A percentile compares a stretch with the other conserved stretches of the same genome.
Conservation (phyloP, 2,329 filamentous ascomycete species). For the Trichoderma sp. region DNA sequence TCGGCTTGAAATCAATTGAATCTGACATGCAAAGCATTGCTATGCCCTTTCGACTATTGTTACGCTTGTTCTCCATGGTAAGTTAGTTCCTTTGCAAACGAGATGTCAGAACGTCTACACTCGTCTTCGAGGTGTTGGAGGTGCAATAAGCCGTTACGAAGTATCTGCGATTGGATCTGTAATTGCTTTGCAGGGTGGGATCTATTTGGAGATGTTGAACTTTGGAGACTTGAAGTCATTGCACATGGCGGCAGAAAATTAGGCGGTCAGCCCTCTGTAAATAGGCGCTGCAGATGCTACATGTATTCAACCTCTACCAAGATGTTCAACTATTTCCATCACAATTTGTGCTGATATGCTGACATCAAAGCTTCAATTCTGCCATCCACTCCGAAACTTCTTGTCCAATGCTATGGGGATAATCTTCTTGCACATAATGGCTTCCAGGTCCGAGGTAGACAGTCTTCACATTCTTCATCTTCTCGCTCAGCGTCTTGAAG, state of each 20-base stretch:
- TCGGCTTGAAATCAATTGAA: background rate
- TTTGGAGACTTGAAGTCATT: background rate
- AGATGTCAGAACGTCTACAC: conserved; percentile 55
- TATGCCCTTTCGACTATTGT: too few relatives aligned
- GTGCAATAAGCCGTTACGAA: conserved; percentile 63
- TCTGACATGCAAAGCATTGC: background rate
- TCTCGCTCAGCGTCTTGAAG: background rate
- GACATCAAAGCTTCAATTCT: background rate
- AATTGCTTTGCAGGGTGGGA: background rate
- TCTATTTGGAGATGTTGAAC: too few relatives aligned
- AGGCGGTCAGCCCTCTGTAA: background rate
- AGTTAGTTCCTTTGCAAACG: too few relatives aligned
- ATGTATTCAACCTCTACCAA: background rate
- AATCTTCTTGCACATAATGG: conserved; percentile 9
- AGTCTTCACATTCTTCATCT: conserved; percentile 10
- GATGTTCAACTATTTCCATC: background rate
- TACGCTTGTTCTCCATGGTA: too few relatives aligned
- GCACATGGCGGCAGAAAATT: background rate
- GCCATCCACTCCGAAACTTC: conserved; percentile 1
- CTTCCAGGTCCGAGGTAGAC: background rate
- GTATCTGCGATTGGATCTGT: conserved; percentile 37
- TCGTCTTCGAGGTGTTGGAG: conserved; percentile 64
- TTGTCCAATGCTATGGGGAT: conserved; percentile 5
- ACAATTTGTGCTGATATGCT: background rate
- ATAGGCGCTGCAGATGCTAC: background rate